Base-by-base conservation (phyloP, 208 protist genomes). In the Leishmania amazonensis region DNA sequence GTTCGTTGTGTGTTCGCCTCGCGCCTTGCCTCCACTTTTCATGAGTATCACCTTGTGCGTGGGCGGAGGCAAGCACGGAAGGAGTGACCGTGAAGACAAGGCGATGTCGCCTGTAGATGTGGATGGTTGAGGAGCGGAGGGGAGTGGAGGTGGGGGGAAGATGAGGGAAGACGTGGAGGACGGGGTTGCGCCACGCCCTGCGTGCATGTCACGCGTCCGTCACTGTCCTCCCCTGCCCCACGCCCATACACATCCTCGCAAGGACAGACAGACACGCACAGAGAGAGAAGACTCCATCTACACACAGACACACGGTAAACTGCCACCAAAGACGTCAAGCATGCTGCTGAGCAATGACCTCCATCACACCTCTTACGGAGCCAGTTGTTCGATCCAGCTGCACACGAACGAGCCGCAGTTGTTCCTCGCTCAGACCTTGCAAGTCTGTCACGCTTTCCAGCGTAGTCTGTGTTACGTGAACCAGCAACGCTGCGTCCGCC, bases 351-450 rank as follows among this genome's bases (percentile, higher is more conserved):
- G 53, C 17, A 51, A 73, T 75, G 19, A 62, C 80, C 45, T 83
- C 80, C 40, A 80, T 47, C 15, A 87, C 79, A 11, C 68, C 79
- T 62, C 76, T 80, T 2, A 91, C 60, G 19, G 88, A 93, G 47
- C 81, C 75, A 1, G 73, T 79, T 5, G 77, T 31, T 1, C 84
- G 85, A 67, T 91, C 83, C 1, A 89, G 73, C 6, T 62, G 75
- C 19, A 93, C 73, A n/a, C 89, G 80, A 17, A 90, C 81, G 9
- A 74, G 53, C 13, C 89, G 70, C 53, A 94, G 65, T 40, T 88
- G 74, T 17, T 85, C 90, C 13, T 68, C 60, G 1, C 79, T 81
- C 21, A 91, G 67, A 8, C 38, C 19, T 1, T 53, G 40, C 35
- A 88, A 49, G 74, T 82, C 75, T 40, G 79, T 73, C 53, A 81